Conservation (phyloP, 2,329 filamentous ascomycete genomes). For the Talaromyces funiculosus region DNA sequence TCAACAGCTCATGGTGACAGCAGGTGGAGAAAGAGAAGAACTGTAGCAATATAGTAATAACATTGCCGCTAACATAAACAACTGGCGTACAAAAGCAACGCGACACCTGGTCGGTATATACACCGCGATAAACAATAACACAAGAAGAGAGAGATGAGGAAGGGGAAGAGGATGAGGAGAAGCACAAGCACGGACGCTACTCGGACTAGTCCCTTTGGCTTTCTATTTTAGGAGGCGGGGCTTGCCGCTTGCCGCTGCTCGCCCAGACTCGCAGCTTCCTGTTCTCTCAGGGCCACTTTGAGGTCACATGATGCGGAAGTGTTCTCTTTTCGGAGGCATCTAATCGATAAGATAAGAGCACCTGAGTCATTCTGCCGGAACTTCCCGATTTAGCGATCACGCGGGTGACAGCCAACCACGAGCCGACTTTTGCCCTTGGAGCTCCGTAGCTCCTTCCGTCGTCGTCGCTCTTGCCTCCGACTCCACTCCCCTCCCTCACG, state of each 20-base stretch:
- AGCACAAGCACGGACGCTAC: background rate
- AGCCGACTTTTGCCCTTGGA: background rate
- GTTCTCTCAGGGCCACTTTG: too few species aligned
- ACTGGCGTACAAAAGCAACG: background rate
- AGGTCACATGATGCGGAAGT: background rate
- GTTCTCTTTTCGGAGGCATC: too few species aligned
- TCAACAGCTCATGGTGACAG: background rate
- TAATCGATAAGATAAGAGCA: background rate
- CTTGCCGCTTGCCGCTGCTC: slow-evolving; percentile 11
- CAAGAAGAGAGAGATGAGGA: background rate
- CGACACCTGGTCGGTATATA: background rate
- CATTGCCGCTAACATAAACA: slow-evolving; percentile 4
- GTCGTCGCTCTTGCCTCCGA: slow-evolving; percentile 3
- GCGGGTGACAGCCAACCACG: background rate
- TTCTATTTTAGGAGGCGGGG: slow-evolving; percentile 16
- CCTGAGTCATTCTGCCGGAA: background rate
- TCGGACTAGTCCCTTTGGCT: background rate
- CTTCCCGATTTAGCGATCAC: background rate
- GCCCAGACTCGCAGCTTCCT: background rate
- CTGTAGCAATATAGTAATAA: background rate
- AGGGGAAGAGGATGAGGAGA: slow-evolving; percentile 1
- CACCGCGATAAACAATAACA: background rate
- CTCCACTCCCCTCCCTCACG: background rate
- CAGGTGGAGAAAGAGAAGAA: background rate
- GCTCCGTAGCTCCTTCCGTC: slow-evolving; percentile 2